Base-by-base conservation (phyloP, 139 green algal genomes). In the Chlamydomonas sphaeroides region DNA sequence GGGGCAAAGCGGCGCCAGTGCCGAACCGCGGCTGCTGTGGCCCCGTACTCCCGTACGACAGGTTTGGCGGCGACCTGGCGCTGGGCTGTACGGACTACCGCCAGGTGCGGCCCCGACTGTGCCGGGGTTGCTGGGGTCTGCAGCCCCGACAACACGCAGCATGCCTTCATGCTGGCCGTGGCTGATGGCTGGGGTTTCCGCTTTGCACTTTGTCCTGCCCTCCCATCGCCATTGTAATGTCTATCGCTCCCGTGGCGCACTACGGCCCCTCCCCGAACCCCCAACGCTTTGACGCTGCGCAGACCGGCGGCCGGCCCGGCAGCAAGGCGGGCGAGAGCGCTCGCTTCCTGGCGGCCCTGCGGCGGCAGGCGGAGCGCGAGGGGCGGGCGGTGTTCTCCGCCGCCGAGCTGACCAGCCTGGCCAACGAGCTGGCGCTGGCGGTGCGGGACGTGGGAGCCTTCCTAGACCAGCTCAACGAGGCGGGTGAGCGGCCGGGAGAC, bases 381-480 rank as follows among this genome's bases (percentile, higher is more conserved):
- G 84, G 89, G 17, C 87, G 84, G 20, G 39, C 68, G 10, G 30
- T 85, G 8, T 92, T 96, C 56, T 74, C 74, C 28, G 78, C 67
- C 39, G 76, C 39, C 7, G 89, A 97, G 88, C 85, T 97, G 32
- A 89, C 87, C 70, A 72, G 62, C 20, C 35, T 95, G 20, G 92
- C 92, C 6, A 90, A 95, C 68, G 65, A 88, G 42, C 85, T 96
- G 3, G 84, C 49, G 17, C 73, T 91, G 53, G 42, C 81, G 87
- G 86, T 91, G 68, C 38, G 72, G 56, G 87, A 94, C 77, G 79
- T 95, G 36, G 48, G 59, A 6, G 68, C 79, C 0, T 88, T 97
- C 65, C 85, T 98, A 20, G 88, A 88, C 0, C 71, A 94, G 33
- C 86, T 98, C 8, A 97, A 97, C 39, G 94, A 96, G 48, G 85